Evolutionary conservation across 2,329 filamentous ascomycete genomes (phyloP).

Genomic region (Sporothrix curviconia): DNA sequence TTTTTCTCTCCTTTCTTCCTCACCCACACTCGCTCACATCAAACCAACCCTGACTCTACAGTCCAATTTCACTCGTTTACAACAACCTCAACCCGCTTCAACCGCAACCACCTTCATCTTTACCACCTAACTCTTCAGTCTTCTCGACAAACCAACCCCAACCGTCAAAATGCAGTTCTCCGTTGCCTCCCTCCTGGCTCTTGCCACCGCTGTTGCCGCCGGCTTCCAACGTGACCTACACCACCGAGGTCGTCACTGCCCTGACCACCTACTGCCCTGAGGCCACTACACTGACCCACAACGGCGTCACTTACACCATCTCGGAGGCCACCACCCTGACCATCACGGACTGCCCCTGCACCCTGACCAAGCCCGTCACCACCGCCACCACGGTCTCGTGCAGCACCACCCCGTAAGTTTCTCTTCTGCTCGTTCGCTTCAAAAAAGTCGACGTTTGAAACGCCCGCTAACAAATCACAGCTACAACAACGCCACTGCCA

Average conservation of each 20-base stretch:
- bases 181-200: slow-evolving; percentile 45
- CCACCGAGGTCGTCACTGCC: slow-evolving; percentile 59
- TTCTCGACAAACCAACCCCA: slow-evolving; percentile 35
- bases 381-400: slow-evolving; percentile 47
- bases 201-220: slow-evolving; percentile 41
- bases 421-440: no score
- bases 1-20: slow-evolving; percentile 33
- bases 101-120: slow-evolving; percentile 20
- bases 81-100: slow-evolving; percentile 23
- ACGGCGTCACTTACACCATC: slow-evolving; percentile 62
- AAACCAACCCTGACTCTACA: slow-evolving; percentile 45
- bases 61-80: slow-evolving; percentile 56
- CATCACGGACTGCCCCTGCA: slow-evolving; percentile 62
- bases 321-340: slow-evolving; percentile 59
- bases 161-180: slow-evolving; percentile 61
- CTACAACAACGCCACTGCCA: slow-evolving; percentile 36
- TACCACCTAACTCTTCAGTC: slow-evolving; percentile 20
- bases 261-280: slow-evolving; percentile 68
- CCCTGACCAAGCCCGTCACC: slow-evolving; percentile 52
- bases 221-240: slow-evolving; percentile 44
- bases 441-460: background rate
- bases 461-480: slow-evolving; percentile 20
- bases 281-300: slow-evolving; percentile 58
- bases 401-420: slow-evolving; percentile 45
- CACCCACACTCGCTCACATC: slow-evolving; percentile 44